Conservation (phyloP, 75 land plant species). For the Pseudotsuga menziesii region DNA sequence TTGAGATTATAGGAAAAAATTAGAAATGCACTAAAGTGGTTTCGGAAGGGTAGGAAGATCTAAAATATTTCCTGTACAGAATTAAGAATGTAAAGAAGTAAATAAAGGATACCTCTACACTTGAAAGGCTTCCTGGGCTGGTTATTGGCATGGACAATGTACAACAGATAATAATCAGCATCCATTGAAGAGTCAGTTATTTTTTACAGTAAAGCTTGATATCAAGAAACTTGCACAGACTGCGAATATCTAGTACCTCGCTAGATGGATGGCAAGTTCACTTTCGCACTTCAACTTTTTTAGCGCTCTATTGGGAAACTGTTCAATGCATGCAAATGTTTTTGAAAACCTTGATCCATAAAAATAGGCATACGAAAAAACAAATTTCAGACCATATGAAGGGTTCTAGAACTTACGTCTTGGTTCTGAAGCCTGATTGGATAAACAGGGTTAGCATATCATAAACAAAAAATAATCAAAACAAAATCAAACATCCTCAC, state of each 20-base stretch:
- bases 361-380: not conserved
- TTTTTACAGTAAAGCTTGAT: not conserved
- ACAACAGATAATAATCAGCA: not conserved
- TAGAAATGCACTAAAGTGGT: too few species aligned
- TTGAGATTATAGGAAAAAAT: too few species aligned
- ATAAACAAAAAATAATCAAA: too few species aligned
- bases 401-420: not conserved
- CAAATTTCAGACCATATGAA: not conserved
- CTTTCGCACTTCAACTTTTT: conserved; percentile 40
- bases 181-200: not conserved
- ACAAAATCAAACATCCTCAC: too few species aligned
- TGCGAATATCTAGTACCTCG: conserved; percentile 19
- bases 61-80: too few species aligned
- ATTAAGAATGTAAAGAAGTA: too few species aligned
- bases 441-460: too few species aligned
- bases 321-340: conserved; percentile 5
- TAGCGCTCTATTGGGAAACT: conserved; percentile 35
- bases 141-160: not conserved
- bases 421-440: not conserved
- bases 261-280: conserved; percentile 35
- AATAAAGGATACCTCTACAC: too few species aligned
- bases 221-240: too few species aligned
- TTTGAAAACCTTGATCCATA: not conserved
- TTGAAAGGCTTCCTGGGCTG: too few species aligned
- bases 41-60: too few species aligned